Evolutionary conservation across 192 early-diverging fungal species (phyloP), one percentile per base, ranked within the genome.

Genomic region (Coemansia sp.): DNA sequence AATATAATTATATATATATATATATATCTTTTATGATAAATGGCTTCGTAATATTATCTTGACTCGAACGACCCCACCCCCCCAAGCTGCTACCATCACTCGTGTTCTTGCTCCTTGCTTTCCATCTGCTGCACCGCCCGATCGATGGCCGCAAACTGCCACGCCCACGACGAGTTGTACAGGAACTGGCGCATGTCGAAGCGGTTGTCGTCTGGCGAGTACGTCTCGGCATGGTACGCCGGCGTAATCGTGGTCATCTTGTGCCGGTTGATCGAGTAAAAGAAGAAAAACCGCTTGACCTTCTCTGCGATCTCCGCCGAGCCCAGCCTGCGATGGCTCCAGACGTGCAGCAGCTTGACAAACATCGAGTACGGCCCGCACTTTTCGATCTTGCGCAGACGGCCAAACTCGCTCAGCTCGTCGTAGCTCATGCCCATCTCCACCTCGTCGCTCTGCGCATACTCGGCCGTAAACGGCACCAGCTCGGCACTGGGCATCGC

Each of bases 381-480:
- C 55, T 87, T 86, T 30, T 83, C 67, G 28, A 97, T 84, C 65
- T 95, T 97, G 6, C 97, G 89, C 53, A 98, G 75, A 13, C 90
- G 83, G 23, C 97, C 97, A 84, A 91, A 99, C 19, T 83, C 82
- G 11, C 93, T 90, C 0, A 99, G 83, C 55, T 99, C 97, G 16
- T 88, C 86, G 72, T 99, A 99, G 18, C 90, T 90, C 95, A 99
- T 98, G 13, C 94, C 95, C 97, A 99, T 99, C 64, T 99, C 97
- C 22, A 79, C 89, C 67, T 98, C 97, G 72, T 95, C 93, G 0
- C 89, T 85, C 70, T 99, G 97, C 24, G 85, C 83, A 70, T 95
- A 95, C 39, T 72, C 72, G 18, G 81, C 82, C 1, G 94, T 90
- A 34, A 90, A 87, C 1, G 97, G 97, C 59, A 98, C 96, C 27